phyloP scores from a whole-genome alignment of 2,329 filamentous ascomycete species.

The Paracoccidioides lutzii region DNA sequence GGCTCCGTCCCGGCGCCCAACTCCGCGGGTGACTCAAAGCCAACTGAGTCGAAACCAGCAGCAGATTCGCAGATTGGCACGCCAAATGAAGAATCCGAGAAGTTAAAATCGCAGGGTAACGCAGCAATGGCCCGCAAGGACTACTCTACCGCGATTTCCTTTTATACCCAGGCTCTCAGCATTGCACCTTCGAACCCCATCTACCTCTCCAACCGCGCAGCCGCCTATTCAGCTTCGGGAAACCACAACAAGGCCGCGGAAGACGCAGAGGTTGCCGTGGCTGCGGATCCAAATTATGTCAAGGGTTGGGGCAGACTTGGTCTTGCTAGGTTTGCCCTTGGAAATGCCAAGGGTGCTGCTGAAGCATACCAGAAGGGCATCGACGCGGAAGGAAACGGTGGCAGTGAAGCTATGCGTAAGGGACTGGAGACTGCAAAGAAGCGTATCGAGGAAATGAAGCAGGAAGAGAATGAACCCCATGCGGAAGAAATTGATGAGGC shows the following conservation, averaged over 20 bases:
- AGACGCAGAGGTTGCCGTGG: constrained; percentile 83
- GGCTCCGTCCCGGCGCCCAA: constrained; percentile 31
- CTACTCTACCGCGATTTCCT: constrained; percentile 66
- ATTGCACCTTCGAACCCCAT: constrained; percentile 79
- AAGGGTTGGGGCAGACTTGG: constrained; percentile 95
- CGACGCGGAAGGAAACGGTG: constrained; percentile 83
- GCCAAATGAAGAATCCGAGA: constrained; percentile 53
- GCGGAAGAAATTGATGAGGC: constrained; percentile 41
- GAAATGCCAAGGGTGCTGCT: constrained; percentile 82
- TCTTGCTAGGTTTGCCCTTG: constrained; percentile 79
- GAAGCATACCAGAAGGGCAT: constrained; percentile 91
- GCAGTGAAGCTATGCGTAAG: constrained; percentile 94
- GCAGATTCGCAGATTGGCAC: constrained; percentile 14
- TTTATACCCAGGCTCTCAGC: constrained; percentile 76
- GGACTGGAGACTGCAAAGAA: constrained; percentile 88
- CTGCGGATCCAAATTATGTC: constrained; percentile 81
- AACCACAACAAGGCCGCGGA: constrained; percentile 73
- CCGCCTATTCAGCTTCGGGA: constrained; percentile 72
- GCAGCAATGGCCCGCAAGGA: constrained; percentile 91
- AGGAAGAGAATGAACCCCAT: constrained; percentile 37
- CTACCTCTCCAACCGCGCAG: constrained; percentile 94
- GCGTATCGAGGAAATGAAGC: constrained; percentile 67
- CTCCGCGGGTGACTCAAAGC: constrained; percentile 29
- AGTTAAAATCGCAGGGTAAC: constrained; percentile 82
- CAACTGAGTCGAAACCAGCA: constrained; percentile 26